Evolutionary conservation across 192 early-diverging fungal genomes (phyloP).

Genomic region (Coemansia sp.): DNA sequence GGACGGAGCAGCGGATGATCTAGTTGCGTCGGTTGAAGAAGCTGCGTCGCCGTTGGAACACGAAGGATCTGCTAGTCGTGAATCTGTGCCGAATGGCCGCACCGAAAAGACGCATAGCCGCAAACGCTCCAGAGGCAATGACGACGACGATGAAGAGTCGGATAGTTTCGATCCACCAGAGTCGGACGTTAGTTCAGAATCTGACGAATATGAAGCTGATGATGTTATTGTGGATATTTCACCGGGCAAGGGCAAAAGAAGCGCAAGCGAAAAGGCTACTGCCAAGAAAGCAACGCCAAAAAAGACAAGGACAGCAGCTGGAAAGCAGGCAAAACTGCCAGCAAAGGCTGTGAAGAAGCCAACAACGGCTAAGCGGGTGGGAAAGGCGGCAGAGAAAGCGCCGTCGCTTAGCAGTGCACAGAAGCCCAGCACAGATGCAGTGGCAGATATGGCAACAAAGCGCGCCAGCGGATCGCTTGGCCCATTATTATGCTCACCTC

Average conservation of each 20-base stretch:
- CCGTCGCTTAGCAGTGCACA: background rate
- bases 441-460: background rate
- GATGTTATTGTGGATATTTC: slow-evolving; percentile 12
- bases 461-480: slow-evolving; percentile 17
- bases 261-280: background rate
- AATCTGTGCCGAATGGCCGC: background rate
- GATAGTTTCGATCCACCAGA: slow-evolving; percentile 5
- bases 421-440: background rate
- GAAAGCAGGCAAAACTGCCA: background rate
- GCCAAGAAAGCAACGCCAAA: background rate
- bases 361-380: background rate
- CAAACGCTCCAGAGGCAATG: background rate
- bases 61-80: background rate
- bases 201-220: background rate
- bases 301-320: background rate
- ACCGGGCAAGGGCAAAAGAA: background rate
- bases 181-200: slow-evolving; percentile 18
- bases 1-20: background rate
- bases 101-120: background rate
- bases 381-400: background rate
- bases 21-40: background rate
- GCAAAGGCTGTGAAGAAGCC: slow-evolving; percentile 4
- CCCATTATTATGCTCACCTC: slow-evolving; percentile 26
- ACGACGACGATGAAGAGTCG: slow-evolving; percentile 5
- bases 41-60: background rate